Conservation (phyloP, 139 green algal species). For the Chlamydomonas schloesseri region DNA sequence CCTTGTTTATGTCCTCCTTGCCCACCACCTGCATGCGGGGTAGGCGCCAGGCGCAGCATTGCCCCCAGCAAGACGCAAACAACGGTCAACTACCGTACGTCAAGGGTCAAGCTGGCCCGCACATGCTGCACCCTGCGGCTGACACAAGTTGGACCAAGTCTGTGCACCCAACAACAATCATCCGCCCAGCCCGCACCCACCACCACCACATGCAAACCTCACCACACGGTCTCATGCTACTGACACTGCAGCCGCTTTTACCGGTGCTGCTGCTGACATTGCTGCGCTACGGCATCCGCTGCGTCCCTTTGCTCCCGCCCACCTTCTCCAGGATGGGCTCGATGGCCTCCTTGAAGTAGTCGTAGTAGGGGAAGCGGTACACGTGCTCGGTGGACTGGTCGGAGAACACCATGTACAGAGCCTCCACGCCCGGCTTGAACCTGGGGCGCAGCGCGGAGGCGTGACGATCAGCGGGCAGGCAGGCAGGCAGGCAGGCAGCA, state of each 20-base stretch:
- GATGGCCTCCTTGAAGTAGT: conserved; percentile 60
- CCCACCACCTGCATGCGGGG: conserved; percentile 62
- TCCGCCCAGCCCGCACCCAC: no score
- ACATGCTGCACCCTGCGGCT: no score
- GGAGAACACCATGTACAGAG: conserved; percentile 73
- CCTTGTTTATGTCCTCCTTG: conserved; percentile 59
- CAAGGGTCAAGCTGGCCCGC: no score
- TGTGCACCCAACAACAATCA: no score
- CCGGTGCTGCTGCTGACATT: neutral
- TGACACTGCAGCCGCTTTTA: no score
- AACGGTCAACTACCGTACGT: no score
- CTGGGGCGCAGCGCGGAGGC: neutral
- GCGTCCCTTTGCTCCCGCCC: neutral
- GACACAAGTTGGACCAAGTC: no score
- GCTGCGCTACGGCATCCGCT: neutral
- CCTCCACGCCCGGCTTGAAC: conserved; percentile 75
- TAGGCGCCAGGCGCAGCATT: neutral
- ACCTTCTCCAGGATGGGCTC: conserved; percentile 76
- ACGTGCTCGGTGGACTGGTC: conserved; percentile 62
- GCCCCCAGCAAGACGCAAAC: no score
- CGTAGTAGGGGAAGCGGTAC: conserved; percentile 79
- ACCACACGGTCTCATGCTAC: no score
- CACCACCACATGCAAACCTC: no score
- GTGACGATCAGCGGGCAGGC: no score
- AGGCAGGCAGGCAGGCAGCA: no score